Base-by-base conservation (phyloP, 1,284 basidiomycete genomes). In the Apiotrichum porosum region DNA sequence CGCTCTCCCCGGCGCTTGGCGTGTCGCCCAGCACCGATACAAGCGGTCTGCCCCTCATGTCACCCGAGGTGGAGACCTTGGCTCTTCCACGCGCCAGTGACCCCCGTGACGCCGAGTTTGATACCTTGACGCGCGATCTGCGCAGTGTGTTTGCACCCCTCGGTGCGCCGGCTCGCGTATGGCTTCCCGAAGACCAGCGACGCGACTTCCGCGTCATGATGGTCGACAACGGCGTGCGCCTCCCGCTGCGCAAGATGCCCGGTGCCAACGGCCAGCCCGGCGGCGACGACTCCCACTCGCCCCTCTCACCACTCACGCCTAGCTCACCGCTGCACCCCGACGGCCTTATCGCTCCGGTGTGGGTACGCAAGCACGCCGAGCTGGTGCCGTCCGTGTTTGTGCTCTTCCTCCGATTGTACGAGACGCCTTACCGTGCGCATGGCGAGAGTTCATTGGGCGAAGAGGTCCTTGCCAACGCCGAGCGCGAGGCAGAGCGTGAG, bases 341-440 rank as follows among this genome's bases (percentile, higher is more conserved):
- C 68, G 94, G 94, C 1, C 75, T 98, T 40, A 88, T 98, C 49
- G 90, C 93, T 1, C 94, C 93, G 0, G 89, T 97, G 61, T 98
- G 94, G 94, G 83, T 97, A 15, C 80, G 92, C 38, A 98, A 97
- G 72, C 93, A 97, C 64, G 86, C 88, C 0, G 83, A 89, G 9
- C 81, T 94, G 28, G 76, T 97, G 0, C 93, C 94, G 0, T 84
- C 87, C 15, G 90, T 97, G 0, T 95, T 97, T 69, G 87, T 97
- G 6, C 77, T 93, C 40, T 94, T 97, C 68, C 75, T 87, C 52
- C 81, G 85, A 41, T 77, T 97, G 51, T 89, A 80, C 64, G 89
- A 94, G 66, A 75, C 44, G 21, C 55, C 60, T 14, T n/a, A 77
- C 13, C 79, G 46, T 13, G 28, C 22, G 17, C 13, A 22, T 4